Base-by-base conservation (phyloP, 1,284 basidiomycete genomes). In the Stygiomarasmius scandens region DNA sequence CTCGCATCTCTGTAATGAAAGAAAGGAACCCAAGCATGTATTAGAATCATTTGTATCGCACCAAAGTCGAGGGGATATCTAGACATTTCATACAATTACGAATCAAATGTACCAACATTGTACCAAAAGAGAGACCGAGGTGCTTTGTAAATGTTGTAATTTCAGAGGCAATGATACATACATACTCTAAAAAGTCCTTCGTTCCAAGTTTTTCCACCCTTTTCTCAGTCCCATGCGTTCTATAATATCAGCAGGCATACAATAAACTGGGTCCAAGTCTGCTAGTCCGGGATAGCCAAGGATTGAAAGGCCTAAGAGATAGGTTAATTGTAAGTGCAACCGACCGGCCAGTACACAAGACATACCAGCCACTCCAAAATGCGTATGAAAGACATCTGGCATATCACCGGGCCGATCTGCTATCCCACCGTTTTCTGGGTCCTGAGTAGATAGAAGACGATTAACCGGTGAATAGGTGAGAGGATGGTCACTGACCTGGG, bases 381-480 rank as follows among this genome's bases (percentile, higher is more conserved):
- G 72, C 0, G 96, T 99, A 69, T 99, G 96, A 74, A 98, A 99
- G 11, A 99, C 96, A 67, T 99, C 96, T 1, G 89, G 87, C 80
- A 95, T 90, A 70, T 99, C 90, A 1, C 93, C 96, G 1, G 95
- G 94, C 51, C 96, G 77, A 72, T 99, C 97, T 0, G 96, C 91
- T 32, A 99, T 97, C 0, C 96, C 97, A 1, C 97, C 96, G 9
- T 80, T 82, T 58, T 98, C 96, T 0, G 84, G 77, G 70, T 99
- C 97, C 89, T 97, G 69, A 58, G 52, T 47, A 29, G 52, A 46
- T 50, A 48, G 4, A 45, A 38, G 27, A 58, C 32, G 24, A 56
- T 24, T 36, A 25, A 47, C n/a, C 47, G 50, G 57, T 38, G 16
- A 38, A 45, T 32, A 43, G 44, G 8, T 22, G 38, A 34, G 34